Base-by-base conservation (phyloP, 805 yeast species). In the Grigorovia yakushimaensis region DNA sequence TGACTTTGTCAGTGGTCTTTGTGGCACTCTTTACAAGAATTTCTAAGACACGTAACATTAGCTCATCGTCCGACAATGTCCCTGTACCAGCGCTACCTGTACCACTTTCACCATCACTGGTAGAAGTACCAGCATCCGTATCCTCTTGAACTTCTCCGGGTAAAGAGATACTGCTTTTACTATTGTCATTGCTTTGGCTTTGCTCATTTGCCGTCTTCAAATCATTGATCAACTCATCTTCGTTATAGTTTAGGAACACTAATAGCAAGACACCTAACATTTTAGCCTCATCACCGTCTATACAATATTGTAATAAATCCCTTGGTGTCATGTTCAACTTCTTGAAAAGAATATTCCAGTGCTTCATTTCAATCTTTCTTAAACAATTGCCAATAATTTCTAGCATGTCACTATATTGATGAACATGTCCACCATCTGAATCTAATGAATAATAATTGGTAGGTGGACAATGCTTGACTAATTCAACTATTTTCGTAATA, bases 371-470 rank as follows among this genome's bases (percentile, higher is more conserved):
- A 27, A 63, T 63, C 45, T 65, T 65, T 42, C 69, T 53, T 40
- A 65, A 43, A 47, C 67, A 62, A 33, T 64, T 64, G 47, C 66
- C 59, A 7, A 63, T 51, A n/a, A 65, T 62, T 27, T 60, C 66
- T 5, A 65, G 50, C 55, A 58, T 49, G 41, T 52, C 57, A 22
- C 49, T 48, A 17, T 47, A 19, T 18, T 45, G 44, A 36, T 56
- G 53, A 17, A 39, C 42, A 20, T 43, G 41, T 7, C 13, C 33
- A 10, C 33, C 33, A 27, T 27, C 33, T 3, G 33, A 10, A 27
- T 27, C 33, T 4, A 23, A 20, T 5, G 47, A 23, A 7, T 47
- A 23, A 7, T 47, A 42, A 24, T 47, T 49, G 1, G 48, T 46
- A 13, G 47, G 51, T 30, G 51, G 56, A 42, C 59, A 56, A 6